Evolutionary conservation across 176 grass and related monocot genomes (phyloP).

Genomic region (Hordeum vulgare): DNA sequence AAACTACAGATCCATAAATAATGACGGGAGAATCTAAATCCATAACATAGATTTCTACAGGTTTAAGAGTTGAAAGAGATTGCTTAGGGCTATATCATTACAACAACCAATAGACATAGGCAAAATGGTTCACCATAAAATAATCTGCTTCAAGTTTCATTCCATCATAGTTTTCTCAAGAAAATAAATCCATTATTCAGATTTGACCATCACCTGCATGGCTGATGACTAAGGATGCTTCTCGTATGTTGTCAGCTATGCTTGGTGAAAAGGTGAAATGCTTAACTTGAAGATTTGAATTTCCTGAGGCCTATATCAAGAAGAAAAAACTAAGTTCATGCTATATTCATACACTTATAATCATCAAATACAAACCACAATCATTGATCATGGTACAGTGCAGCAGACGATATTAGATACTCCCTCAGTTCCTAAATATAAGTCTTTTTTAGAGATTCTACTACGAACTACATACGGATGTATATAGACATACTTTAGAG

Average conservation of each 20-base stretch:
- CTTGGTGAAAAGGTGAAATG: slow-evolving; percentile 89
- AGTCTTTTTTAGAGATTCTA: no score
- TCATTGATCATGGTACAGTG: background rate
- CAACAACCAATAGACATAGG: background rate
- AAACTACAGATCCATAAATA: background rate
- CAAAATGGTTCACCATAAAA: background rate
- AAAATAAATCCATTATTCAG: background rate
- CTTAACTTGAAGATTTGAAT: slow-evolving; percentile 47
- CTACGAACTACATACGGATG: no score
- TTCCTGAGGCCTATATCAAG: slow-evolving; percentile 41
- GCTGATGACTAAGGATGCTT: slow-evolving; percentile 74
- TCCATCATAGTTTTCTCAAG: background rate
- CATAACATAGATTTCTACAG: background rate
- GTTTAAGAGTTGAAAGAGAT: background rate
- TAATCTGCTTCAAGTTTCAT: background rate
- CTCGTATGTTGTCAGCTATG: slow-evolving; percentile 63
- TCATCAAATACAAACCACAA: background rate
- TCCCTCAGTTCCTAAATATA: no score
- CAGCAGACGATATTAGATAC: background rate
- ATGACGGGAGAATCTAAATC: background rate
- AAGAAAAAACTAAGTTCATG: slow-evolving; percentile 2
- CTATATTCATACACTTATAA: background rate
- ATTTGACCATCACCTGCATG: slow-evolving; percentile 59
- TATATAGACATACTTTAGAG: no score
- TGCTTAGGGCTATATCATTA: background rate